Conservation (phyloP, 306 rosid genomes). For the Castanopsis chinensis region DNA sequence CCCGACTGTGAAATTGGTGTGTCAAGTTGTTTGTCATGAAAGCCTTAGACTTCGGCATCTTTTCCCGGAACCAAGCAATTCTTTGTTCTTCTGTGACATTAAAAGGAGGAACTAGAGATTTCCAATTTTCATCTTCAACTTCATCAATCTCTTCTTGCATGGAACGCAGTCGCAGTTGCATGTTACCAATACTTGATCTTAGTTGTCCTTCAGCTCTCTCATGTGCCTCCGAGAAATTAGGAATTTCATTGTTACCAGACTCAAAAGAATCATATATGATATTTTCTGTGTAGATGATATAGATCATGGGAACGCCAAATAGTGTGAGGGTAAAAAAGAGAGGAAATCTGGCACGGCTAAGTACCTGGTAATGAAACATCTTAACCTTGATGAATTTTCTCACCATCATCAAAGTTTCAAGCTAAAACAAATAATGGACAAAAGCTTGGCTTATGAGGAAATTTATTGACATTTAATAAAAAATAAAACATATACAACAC, state of each 20-base stretch:
- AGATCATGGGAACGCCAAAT: constrained; percentile 25
- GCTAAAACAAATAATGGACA: constrained; percentile 1
- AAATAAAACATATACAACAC: too few species aligned
- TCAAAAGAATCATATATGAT: constrained; percentile 7
- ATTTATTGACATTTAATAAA: too few species aligned
- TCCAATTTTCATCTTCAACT: constrained; percentile 18
- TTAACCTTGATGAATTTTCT: constrained; percentile 14
- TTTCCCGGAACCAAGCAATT: constrained; percentile 49
- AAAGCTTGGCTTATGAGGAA: neutral
- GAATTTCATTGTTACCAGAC: too few species aligned
- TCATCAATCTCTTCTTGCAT: constrained; percentile 24
- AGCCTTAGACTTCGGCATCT: constrained; percentile 36
- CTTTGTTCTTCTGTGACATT: constrained; percentile 44
- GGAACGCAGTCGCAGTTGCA: constrained; percentile 15
- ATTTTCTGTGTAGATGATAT: constrained; percentile 28
- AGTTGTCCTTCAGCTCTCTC: constrained; percentile 1
- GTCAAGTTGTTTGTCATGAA: constrained; percentile 42
- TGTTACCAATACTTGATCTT: constrained; percentile 15
- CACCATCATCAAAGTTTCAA: neutral
- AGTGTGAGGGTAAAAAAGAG: constrained; percentile 34
- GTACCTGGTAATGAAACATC: constrained; percentile 29
- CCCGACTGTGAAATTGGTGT: constrained; percentile 38
- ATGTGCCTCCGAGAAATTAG: too few species aligned
- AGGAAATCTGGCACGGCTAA: constrained; percentile 28
- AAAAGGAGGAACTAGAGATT: constrained; percentile 38